Percentiles rank a stretch among this genome's conserved stretches.
These are phyloP conservation scores for Lachnellula hyalina DNA, from an alignment of 2,329 filamentous ascomycete genomes.

Conservation along the genomic window DNA sequence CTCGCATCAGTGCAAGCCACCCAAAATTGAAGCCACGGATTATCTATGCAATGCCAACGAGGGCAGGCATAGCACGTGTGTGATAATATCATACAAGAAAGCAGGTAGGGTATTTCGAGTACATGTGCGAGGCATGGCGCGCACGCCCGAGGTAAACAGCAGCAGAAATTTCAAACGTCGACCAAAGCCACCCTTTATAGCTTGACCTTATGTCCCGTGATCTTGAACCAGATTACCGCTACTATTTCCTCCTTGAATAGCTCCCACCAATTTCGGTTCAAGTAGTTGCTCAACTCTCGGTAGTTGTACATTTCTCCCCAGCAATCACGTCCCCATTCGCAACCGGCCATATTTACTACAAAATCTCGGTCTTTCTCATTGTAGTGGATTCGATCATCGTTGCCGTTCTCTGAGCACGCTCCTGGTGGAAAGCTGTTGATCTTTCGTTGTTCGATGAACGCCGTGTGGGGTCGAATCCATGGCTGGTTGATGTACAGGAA, in stretches of 20 bases:
- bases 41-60: not conserved
- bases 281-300: constrained; percentile 81
- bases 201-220: constrained; percentile 47
- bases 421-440: constrained; percentile 93
- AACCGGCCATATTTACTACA: constrained; percentile 96
- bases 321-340: constrained; percentile 93
- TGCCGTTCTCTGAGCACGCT: constrained; percentile 74
- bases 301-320: constrained; percentile 98
- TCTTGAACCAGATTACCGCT: constrained; percentile 56
- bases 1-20: not conserved
- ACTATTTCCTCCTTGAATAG: constrained; percentile 63
- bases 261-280: constrained; percentile 83
- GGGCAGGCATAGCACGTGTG: not conserved
- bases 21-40: not conserved
- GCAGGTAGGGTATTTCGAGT: constrained; percentile 4
- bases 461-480: constrained; percentile 85
- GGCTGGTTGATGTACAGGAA: constrained; percentile 87
- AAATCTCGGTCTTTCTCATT: constrained; percentile 82
- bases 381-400: constrained; percentile 79
- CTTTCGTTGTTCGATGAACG: constrained; percentile 83
- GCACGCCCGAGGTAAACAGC: not conserved
- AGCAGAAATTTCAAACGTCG: not conserved
- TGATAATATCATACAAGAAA: not conserved
- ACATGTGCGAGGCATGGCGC: not conserved
- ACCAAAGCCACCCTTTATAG: constrained; percentile 16